Evolutionary conservation across 1,284 basidiomycete genomes (phyloP).

Genomic region (Boletus smithii): DNA sequence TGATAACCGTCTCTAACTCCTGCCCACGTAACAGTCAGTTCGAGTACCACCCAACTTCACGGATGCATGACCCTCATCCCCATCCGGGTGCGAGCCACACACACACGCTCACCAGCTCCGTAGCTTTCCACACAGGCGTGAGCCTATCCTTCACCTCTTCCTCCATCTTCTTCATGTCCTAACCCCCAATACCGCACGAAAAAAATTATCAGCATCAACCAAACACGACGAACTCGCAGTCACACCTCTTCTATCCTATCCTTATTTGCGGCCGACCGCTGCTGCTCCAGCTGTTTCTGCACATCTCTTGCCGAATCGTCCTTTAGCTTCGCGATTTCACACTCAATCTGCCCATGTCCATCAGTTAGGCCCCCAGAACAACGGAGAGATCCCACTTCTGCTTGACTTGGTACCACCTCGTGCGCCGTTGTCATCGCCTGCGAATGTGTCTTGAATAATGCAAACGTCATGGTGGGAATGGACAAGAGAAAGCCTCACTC

Average conservation of each 20-base stretch:
- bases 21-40: neutral
- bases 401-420: conserved; percentile 15
- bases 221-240: neutral
- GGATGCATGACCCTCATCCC: too few species aligned
- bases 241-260: conserved; percentile 9
- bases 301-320: conserved; percentile 23
- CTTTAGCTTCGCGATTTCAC: conserved; percentile 21
- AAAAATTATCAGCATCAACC: too few species aligned
- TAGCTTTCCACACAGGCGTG: conserved; percentile 4
- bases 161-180: conserved; percentile 9
- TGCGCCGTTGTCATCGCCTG: too few species aligned
- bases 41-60: too few species aligned
- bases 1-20: conserved; percentile 3
- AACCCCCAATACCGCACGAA: neutral
- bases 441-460: neutral
- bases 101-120: conserved; percentile 8
- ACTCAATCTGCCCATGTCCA: conserved; percentile 16
- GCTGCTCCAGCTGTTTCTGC: conserved; percentile 20
- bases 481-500: neutral
- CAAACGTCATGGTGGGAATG: conserved; percentile 8
- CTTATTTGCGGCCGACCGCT: conserved; percentile 9
- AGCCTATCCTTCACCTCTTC: conserved; percentile 1
- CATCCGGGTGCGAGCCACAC: too few species aligned
- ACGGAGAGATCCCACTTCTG: conserved; percentile 21
- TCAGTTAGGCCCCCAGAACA: too few species aligned